Evolutionary conservation across 1,139 yeast species (phyloP).

Genomic region (Pneumocystis sp.): DNA sequence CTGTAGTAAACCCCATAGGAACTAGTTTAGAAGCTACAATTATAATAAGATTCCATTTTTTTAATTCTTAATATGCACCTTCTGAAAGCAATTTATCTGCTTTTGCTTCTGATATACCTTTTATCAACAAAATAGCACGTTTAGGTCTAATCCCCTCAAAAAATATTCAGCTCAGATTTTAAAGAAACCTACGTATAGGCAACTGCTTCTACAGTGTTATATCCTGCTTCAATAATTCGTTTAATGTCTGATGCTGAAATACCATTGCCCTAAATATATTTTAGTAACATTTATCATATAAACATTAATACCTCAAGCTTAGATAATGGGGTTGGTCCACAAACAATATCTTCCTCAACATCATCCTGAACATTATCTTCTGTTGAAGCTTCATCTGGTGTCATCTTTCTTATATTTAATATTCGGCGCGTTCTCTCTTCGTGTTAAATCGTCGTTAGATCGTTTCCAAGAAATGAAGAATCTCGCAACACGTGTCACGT

Average conservation of each 20-base stretch:
- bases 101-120: slow-evolving; percentile 91
- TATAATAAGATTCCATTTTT: not conserved
- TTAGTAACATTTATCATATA: slow-evolving; percentile 4
- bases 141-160: slow-evolving; percentile 32
- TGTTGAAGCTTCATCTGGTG: not conserved
- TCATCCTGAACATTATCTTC: not conserved
- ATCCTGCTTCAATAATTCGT: slow-evolving; percentile 70
- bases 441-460: not conserved
- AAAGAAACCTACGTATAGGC: slow-evolving; percentile 48
- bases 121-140: slow-evolving; percentile 57
- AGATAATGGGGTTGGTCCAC: slow-evolving; percentile 17
- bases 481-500: not conserved
- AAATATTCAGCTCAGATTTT: not conserved
- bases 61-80: slow-evolving; percentile 10
- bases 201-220: slow-evolving; percentile 76
- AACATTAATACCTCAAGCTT: slow-evolving; percentile 13
- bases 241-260: slow-evolving; percentile 65
- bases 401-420: not conserved
- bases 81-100: slow-evolving; percentile 74
- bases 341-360: slow-evolving; percentile 9
- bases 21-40: slow-evolving; percentile 57
- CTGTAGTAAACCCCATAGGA: slow-evolving; percentile 95
- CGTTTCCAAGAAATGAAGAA: not conserved
- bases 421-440: not conserved
- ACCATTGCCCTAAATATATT: slow-evolving; percentile 57